These are phyloP conservation scores for Botrytis fragariae DNA, from an alignment of 2,329 filamentous ascomycete species.

Conservation along the genomic window DNA sequence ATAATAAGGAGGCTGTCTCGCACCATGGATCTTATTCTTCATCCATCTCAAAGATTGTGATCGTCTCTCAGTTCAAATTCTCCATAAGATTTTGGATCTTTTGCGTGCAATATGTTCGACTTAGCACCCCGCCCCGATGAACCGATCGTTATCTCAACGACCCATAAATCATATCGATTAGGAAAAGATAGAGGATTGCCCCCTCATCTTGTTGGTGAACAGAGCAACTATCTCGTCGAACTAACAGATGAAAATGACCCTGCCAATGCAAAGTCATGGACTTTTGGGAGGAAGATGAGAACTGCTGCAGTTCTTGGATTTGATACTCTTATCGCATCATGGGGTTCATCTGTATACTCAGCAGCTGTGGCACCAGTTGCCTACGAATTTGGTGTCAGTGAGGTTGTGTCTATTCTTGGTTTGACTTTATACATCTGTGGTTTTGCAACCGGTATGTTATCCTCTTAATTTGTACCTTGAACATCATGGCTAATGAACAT, in stretches of 20 bases:
- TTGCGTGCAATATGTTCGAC: constrained; percentile 17
- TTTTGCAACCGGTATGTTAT: constrained; percentile 49
- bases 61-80: neutral
- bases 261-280: constrained; percentile 22
- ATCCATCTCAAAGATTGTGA: constrained; percentile 9
- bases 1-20: constrained; percentile 10
- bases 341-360: constrained; percentile 43
- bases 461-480: constrained; percentile 39
- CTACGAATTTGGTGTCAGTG: constrained; percentile 52
- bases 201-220: constrained; percentile 14
- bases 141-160: constrained; percentile 15
- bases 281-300: constrained; percentile 13
- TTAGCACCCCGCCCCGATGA: constrained; percentile 12
- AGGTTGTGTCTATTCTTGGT: constrained; percentile 54
- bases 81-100: neutral
- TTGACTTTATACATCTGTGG: constrained; percentile 59
- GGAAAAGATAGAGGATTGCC: constrained; percentile 18
- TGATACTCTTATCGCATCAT: constrained; percentile 25
- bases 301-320: constrained; percentile 36
- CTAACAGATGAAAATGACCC: constrained; percentile 21
- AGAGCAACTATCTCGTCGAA: constrained; percentile 22
- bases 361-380: constrained; percentile 49
- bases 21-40: neutral
- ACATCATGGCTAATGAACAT: neutral
- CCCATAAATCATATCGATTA: constrained; percentile 18